Conservation (phyloP, 1,284 basidiomycete genomes). For the Moesziomyces globuligerus region DNA sequence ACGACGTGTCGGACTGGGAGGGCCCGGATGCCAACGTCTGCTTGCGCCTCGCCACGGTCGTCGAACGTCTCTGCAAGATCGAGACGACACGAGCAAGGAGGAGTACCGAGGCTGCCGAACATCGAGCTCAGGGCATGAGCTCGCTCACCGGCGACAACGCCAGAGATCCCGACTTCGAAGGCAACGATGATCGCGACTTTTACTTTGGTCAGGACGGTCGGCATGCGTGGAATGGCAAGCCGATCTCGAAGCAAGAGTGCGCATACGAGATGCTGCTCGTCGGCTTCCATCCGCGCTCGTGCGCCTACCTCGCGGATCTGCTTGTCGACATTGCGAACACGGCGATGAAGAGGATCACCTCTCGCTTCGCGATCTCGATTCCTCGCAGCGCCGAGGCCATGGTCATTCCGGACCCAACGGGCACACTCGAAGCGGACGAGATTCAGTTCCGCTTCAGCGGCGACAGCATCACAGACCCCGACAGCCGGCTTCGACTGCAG, state of each 20-base stretch:
- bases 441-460: conserved; percentile 55
- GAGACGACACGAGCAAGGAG: conserved; percentile 21
- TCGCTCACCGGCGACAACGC: not conserved
- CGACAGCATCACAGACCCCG: conserved; percentile 37
- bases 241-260: conserved; percentile 47
- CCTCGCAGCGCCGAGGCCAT: conserved; percentile 32
- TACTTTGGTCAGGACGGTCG: conserved; percentile 27
- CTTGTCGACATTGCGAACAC: conserved; percentile 17
- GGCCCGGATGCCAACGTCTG: conserved; percentile 9
- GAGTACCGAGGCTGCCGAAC: conserved; percentile 25
- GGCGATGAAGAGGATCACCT: conserved; percentile 34
- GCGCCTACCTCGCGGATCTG: conserved; percentile 36
- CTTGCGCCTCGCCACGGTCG: conserved; percentile 17
- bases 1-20: conserved; percentile 30
- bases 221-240: conserved; percentile 49
- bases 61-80: conserved; percentile 23
- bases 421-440: conserved; percentile 53
- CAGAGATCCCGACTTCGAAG: not conserved
- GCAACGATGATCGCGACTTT: conserved; percentile 24
- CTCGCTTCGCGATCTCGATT: conserved; percentile 33
- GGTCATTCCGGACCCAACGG: conserved; percentile 36
- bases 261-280: conserved; percentile 57
- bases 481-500: conserved; percentile 15
- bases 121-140: conserved; percentile 35
- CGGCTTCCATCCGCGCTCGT: conserved; percentile 49